phyloP scores from a whole-genome alignment of 73 alveolate species.

The Stentor coeruleus region DNA sequence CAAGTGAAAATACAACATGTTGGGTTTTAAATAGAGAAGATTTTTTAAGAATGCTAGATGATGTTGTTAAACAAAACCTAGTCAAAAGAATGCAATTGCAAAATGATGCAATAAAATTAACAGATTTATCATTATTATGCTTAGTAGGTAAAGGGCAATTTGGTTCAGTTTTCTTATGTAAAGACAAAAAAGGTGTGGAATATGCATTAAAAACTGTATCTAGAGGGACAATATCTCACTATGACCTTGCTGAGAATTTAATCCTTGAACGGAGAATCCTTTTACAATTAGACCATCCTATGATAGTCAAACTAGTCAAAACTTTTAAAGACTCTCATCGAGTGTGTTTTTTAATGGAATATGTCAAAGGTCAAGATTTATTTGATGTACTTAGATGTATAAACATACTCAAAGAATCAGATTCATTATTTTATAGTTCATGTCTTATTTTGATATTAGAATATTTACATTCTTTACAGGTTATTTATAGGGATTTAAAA shows the following conservation, averaged over 20 bases:
- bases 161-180: conserved; percentile 47
- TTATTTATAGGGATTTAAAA: conserved; percentile 31
- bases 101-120: conserved; percentile 28
- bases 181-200: conserved; percentile 33
- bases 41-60: conserved; percentile 48
- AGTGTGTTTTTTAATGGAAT: conserved; percentile 68
- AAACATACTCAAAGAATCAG: conserved; percentile 35
- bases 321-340: conserved; percentile 53
- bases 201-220: conserved; percentile 51
- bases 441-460: conserved; percentile 19
- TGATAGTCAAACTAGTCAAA: conserved; percentile 66
- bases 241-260: conserved; percentile 36
- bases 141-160: conserved; percentile 48
- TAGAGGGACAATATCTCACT: conserved; percentile 30
- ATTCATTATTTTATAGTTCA: conserved; percentile 7
- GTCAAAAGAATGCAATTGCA: conserved; percentile 30
- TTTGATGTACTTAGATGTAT: conserved; percentile 47
- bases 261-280: conserved; percentile 39
- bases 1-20: conserved; percentile 35
- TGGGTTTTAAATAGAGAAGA: conserved; percentile 47
- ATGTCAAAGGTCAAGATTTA: conserved; percentile 63
- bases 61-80: conserved; percentile 33
- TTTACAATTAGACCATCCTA: conserved; percentile 73
- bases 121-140: conserved; percentile 22
- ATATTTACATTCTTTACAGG: neutral